phyloP scores from a whole-genome alignment of 2,329 filamentous ascomycete species.

The Scedosporium boydii region DNA sequence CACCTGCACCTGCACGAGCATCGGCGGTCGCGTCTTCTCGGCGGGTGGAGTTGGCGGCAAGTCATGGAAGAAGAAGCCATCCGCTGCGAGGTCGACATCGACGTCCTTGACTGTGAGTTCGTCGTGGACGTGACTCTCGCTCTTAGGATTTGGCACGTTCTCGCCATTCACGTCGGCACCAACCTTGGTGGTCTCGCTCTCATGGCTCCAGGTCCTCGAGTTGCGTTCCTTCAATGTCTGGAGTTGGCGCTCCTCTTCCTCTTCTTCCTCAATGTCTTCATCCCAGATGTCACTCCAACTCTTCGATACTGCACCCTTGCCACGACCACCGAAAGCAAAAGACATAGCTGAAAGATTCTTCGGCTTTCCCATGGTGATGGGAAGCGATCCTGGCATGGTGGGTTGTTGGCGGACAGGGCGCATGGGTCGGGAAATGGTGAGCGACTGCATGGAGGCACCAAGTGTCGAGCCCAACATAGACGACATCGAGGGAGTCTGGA shows the following conservation, averaged over 20 bases:
- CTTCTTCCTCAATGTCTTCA: slow-evolving; percentile 72
- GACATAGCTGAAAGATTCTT: slow-evolving; percentile 62
- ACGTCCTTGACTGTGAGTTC: slow-evolving; percentile 35
- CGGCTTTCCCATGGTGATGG: slow-evolving; percentile 72
- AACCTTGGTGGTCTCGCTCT: slow-evolving; percentile 40
- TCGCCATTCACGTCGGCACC: slow-evolving; percentile 12
- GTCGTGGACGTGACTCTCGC: slow-evolving; percentile 13
- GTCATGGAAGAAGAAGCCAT: slow-evolving; percentile 68
- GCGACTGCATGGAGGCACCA: slow-evolving; percentile 70
- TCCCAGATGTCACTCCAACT: slow-evolving; percentile 99
- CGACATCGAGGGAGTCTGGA: slow-evolving; percentile 71
- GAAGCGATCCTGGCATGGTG: slow-evolving; percentile 52
- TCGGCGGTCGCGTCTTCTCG: slow-evolving; percentile 17
- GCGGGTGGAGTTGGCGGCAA: slow-evolving; percentile 25
- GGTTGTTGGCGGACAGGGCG: slow-evolving; percentile 33
- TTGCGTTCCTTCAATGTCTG: slow-evolving; percentile 56
- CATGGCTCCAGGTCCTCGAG: slow-evolving; percentile 69
- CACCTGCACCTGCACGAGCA: slow-evolving; percentile 23
- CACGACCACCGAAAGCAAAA: slow-evolving; percentile 63
- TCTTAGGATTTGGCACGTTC: slow-evolving; percentile 20
- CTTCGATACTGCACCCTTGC: slow-evolving; percentile 77
- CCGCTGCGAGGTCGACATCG: slow-evolving; percentile 56
- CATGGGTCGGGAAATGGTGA: slow-evolving; percentile 38
- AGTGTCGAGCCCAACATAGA: slow-evolving; percentile 79
- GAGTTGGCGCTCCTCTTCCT: slow-evolving; percentile 36